Percentiles rank a stretch among this genome's conserved stretches.
Conservation (phyloP, 768 basidiomycete species). For the Boletales sp. region DNA sequence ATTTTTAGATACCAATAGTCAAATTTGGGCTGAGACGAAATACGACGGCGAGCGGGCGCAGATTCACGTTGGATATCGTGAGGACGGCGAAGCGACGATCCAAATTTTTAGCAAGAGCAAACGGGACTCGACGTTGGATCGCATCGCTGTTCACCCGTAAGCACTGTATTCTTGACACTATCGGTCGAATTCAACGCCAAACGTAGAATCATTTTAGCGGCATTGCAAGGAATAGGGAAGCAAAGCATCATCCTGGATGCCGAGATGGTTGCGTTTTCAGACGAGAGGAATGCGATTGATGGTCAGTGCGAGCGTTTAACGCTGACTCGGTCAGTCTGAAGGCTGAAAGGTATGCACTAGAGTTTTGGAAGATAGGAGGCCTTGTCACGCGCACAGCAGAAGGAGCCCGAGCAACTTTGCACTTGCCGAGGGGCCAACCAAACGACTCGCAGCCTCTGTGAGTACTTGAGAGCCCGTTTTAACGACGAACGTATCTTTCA, state of each 20-base stretch:
- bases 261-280: constrained; percentile 86
- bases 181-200: background rate
- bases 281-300: constrained; percentile 53
- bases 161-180: constrained; percentile 5
- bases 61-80: constrained; percentile 67
- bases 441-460: constrained; percentile 22
- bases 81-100: constrained; percentile 42
- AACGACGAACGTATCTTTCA: constrained; percentile 5
- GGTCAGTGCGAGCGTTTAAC: constrained; percentile 42
- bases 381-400: constrained; percentile 56
- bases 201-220: constrained; percentile 53
- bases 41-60: constrained; percentile 96
- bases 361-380: constrained; percentile 72
- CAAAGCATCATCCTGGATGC: constrained; percentile 66
- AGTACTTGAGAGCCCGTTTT: background rate
- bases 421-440: constrained; percentile 12
- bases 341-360: constrained; percentile 33
- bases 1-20: constrained; percentile 20
- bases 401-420: constrained; percentile 43
- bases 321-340: background rate
- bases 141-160: constrained; percentile 57
- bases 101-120: constrained; percentile 88
- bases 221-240: constrained; percentile 45
- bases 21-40: constrained; percentile 86
- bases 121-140: constrained; percentile 76